Conservation (phyloP, 495 filamentous ascomycete genomes). For the Ramalina intermedia region DNA sequence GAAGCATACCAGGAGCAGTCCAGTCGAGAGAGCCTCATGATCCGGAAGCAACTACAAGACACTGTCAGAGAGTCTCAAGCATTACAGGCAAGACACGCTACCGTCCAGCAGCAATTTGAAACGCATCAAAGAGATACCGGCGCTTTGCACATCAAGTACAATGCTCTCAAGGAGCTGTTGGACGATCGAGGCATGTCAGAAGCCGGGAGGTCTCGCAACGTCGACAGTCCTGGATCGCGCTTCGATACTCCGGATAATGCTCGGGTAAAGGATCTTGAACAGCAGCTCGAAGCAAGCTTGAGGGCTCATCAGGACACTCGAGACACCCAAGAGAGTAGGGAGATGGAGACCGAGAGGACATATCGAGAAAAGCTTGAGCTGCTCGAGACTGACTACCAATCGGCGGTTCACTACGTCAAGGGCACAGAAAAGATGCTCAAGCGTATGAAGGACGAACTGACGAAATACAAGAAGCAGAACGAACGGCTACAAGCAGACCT, state of each 20-base stretch:
- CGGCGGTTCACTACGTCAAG: conserved; percentile 98
- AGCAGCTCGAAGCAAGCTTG: conserved; percentile 64
- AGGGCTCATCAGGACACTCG: conserved; percentile 77
- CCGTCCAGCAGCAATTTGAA: conserved; percentile 63
- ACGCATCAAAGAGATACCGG: conserved; percentile 78
- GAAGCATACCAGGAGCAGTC: conserved; percentile 96
- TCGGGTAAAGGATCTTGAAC: conserved; percentile 78
- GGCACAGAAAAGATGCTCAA: conserved; percentile 98
- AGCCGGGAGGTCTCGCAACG: conserved; percentile 37
- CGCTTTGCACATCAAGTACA: conserved; percentile 78
- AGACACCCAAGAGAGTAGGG: conserved; percentile 54
- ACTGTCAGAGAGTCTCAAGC: conserved; percentile 66
- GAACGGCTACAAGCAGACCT: conserved; percentile 68
- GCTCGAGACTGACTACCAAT: conserved; percentile 92
- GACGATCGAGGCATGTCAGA: conserved; percentile 66
- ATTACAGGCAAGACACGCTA: conserved; percentile 59
- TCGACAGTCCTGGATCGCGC: conserved; percentile 57
- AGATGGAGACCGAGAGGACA: conserved; percentile 67
- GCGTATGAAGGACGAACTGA: conserved; percentile 92
- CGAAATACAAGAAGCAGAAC: conserved; percentile 77
- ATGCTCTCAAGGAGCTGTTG: conserved; percentile 81
- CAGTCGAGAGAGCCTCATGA: conserved; percentile 75
- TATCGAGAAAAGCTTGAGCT: conserved; percentile 87
- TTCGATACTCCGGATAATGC: conserved; percentile 65
- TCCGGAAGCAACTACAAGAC: conserved; percentile 76